phyloP scores from a whole-genome alignment of 2,329 filamentous ascomycete species.

The Epichloe typhina region DNA sequence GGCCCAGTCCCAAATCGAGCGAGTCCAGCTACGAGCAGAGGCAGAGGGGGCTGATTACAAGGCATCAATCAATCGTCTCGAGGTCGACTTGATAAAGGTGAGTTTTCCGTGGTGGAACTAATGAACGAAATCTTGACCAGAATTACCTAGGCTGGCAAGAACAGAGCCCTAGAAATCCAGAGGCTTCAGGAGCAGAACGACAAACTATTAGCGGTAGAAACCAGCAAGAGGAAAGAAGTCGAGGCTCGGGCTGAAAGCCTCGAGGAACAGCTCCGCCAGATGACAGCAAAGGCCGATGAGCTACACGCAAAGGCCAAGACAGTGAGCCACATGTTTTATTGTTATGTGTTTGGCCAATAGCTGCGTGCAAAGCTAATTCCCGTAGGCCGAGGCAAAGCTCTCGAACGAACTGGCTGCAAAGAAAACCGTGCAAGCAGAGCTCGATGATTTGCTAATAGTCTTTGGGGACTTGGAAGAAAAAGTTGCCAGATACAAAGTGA shows the following conservation, averaged over 20 bases:
- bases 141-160: constrained; percentile 41
- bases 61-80: constrained; percentile 45
- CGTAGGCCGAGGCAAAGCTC: constrained; percentile 19
- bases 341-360: background rate
- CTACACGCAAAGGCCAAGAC: constrained; percentile 12
- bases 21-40: constrained; percentile 35
- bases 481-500: constrained; percentile 59
- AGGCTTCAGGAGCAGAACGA: constrained; percentile 30
- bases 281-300: constrained; percentile 9
- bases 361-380: background rate
- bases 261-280: constrained; percentile 15
- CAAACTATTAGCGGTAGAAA: constrained; percentile 25
- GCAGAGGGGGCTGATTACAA: constrained; percentile 52
- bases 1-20: constrained; percentile 35
- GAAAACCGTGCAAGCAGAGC: constrained; percentile 52
- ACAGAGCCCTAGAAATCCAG: constrained; percentile 46
- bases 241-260: constrained; percentile 14
- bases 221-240: constrained; percentile 11
- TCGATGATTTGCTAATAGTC: constrained; percentile 71
- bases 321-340: constrained; percentile 9
- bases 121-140: background rate
- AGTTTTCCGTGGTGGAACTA: background rate
- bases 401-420: constrained; percentile 45
- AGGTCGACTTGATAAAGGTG: constrained; percentile 50
- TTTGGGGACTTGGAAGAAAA: constrained; percentile 74